A percentile compares a stretch with the other conserved stretches of the same genome.
phyloP scores from a whole-genome alignment of 306 rosid genomes.

The Psophocarpus tetragonolobus region DNA sequence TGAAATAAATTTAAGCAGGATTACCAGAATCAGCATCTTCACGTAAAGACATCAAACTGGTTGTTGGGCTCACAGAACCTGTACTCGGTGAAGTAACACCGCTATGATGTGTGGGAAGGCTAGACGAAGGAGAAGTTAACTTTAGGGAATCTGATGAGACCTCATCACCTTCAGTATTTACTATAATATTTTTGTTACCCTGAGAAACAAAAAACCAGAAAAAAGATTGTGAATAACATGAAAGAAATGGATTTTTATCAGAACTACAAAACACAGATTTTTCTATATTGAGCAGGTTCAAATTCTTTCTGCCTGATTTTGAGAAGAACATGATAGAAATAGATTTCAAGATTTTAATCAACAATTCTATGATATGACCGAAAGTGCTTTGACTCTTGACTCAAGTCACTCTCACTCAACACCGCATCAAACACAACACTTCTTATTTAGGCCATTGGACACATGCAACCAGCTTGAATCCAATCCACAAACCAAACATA shows the following conservation, averaged over 20 bases:
- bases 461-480: neutral
- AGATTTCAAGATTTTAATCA: neutral
- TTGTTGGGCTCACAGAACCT: constrained; percentile 72
- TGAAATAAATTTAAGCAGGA: constrained; percentile 37
- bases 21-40: constrained; percentile 94
- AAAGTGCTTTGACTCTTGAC: neutral
- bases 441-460: neutral
- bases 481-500: neutral
- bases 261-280: constrained; percentile 3
- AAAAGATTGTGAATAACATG: neutral
- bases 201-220: constrained; percentile 34
- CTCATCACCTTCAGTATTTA: constrained; percentile 58
- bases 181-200: constrained; percentile 77
- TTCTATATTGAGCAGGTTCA: constrained; percentile 12
- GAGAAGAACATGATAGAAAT: constrained; percentile 6
- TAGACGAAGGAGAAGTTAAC: constrained; percentile 54
- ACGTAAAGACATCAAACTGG: constrained; percentile 59
- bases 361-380: neutral
- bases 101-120: constrained; percentile 49
- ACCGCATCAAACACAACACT: neutral
- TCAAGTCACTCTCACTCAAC: too few species aligned
- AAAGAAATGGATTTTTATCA: too few species aligned
- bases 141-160: constrained; percentile 50
- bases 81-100: constrained; percentile 59
- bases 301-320: constrained; percentile 5